These are phyloP conservation scores for Candida coquimbonensis DNA, from an alignment of 805 yeast genomes.

Conservation along the genomic window DNA sequence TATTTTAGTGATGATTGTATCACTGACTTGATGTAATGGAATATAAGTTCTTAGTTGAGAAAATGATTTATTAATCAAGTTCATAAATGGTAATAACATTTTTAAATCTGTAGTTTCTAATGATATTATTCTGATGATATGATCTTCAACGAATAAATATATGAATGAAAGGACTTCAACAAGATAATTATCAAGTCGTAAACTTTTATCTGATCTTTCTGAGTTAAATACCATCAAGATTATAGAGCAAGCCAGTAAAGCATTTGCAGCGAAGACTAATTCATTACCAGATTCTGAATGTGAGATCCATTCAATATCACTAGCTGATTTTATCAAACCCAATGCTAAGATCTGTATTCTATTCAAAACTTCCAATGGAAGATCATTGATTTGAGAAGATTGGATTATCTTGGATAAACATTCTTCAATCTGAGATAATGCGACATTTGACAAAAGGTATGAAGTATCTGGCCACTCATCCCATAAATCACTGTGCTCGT, in stretches of 20 bases:
- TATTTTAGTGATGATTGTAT: constrained; percentile 46
- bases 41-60: constrained; percentile 16
- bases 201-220: constrained; percentile 32
- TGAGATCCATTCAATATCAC: constrained; percentile 16
- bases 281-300: not conserved
- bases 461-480: constrained; percentile 17
- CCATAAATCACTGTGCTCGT: constrained; percentile 20
- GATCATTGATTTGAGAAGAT: constrained; percentile 5
- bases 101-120: not conserved
- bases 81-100: not conserved
- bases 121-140: constrained; percentile 16
- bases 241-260: constrained; percentile 19
- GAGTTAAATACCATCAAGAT: constrained; percentile 36
- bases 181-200: constrained; percentile 41
- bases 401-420: constrained; percentile 15
- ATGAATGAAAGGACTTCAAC: constrained; percentile 34
- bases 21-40: constrained; percentile 31
- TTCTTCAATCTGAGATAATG: constrained; percentile 19
- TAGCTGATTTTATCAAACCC: constrained; percentile 21
- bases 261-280: constrained; percentile 5
- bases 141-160: constrained; percentile 26
- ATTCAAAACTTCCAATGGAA: constrained; percentile 23
- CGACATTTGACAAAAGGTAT: constrained; percentile 14
- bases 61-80: constrained; percentile 10
- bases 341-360: constrained; percentile 28